A percentile compares a stretch with the other conserved stretches of the same genome.
phyloP scores from a whole-genome alignment of 2,329 filamentous ascomycete species.

The Colletotrichum sp. region DNA sequence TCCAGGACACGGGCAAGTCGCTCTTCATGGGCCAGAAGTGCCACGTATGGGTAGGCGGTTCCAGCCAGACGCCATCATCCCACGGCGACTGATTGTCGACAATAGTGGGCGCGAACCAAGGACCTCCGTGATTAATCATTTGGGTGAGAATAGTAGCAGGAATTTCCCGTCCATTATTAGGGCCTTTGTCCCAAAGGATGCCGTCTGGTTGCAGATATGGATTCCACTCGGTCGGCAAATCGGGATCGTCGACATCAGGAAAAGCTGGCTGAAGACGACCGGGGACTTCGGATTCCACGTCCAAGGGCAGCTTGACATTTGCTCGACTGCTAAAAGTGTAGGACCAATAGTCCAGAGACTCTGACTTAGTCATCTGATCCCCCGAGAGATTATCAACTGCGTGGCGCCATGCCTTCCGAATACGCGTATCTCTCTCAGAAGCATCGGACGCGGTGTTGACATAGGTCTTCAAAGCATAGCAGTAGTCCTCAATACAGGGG shows the following conservation, averaged over 20 bases:
- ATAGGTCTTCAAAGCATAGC: not conserved
- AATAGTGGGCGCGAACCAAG: not conserved
- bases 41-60: not conserved
- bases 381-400: not conserved
- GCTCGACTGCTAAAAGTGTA: not conserved
- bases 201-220: not conserved
- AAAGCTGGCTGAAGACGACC: not conserved
- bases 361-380: not conserved
- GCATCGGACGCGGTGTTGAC: not conserved
- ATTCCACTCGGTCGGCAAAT: not conserved
- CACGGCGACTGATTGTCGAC: not conserved
- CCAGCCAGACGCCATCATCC: not conserved
- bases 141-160: not conserved
- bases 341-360: not conserved
- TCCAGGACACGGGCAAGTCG: conserved; percentile 16
- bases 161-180: not conserved
- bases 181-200: not conserved
- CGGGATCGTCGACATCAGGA: not conserved
- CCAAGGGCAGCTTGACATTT: not conserved
- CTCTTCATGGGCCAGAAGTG: not conserved
- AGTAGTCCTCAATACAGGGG: not conserved
- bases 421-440: not conserved
- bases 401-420: not conserved
- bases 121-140: not conserved
- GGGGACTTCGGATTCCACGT: not conserved